Conservation (phyloP, 2,329 filamentous ascomycete species). For the Penicillium sp. region DNA sequence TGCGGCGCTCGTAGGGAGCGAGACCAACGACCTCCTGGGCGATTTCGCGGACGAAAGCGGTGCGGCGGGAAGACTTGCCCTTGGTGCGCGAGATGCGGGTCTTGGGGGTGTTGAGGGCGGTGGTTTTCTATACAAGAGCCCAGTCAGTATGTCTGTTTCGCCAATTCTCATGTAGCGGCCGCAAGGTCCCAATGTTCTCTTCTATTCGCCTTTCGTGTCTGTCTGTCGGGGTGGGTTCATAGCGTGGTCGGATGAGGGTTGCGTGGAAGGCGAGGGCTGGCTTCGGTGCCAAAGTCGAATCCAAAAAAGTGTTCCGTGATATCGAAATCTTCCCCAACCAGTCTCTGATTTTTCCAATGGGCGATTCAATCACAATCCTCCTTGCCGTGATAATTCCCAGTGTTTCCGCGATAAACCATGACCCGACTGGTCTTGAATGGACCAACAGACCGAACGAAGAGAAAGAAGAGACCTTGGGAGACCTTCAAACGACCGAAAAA, state of each 20-base stretch:
- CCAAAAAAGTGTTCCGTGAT: not conserved
- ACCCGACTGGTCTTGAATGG: slow-evolving; percentile 18
- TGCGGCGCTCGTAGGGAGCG: slow-evolving; percentile 94
- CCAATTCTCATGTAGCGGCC: not conserved
- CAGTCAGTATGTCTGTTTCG: slow-evolving; percentile 41
- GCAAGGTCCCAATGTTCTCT: slow-evolving; percentile 8
- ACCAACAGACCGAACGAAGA: slow-evolving; percentile 18
- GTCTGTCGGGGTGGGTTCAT: not conserved
- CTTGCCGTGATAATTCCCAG: not conserved
- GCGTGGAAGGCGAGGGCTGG: not conserved
- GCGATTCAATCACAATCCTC: not conserved
- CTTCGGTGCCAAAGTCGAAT: slow-evolving; percentile 5
- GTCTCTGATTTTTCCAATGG: not conserved
- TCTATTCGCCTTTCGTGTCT: not conserved
- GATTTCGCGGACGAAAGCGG: slow-evolving; percentile 93
- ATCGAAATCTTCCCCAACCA: slow-evolving; percentile 3
- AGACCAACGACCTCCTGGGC: slow-evolving; percentile 97
- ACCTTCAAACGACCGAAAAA: slow-evolving; percentile 11
- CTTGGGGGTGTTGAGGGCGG: slow-evolving; percentile 69
- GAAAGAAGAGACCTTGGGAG: slow-evolving; percentile 15
- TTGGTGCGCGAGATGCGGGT: slow-evolving; percentile 80
- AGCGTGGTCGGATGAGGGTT: slow-evolving; percentile 2
- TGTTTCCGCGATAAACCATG: slow-evolving; percentile 5
- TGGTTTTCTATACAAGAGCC: slow-evolving; percentile 69
- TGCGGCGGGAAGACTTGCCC: slow-evolving; percentile 95